Evolutionary conservation across 257 asterid genomes (phyloP).

Genomic region (Nicotiana obtusifolia): DNA sequence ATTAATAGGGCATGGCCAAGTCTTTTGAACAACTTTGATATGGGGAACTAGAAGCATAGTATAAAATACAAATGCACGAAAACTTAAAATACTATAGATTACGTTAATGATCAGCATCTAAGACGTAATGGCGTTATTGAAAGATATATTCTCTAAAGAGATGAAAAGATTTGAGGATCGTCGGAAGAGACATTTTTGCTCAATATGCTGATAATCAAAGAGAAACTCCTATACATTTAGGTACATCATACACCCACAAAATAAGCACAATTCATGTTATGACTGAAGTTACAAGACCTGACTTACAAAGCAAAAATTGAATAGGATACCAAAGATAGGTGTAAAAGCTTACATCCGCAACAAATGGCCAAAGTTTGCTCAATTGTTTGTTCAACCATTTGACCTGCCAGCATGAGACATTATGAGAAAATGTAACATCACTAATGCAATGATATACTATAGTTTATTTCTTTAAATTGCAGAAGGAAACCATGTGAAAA

Average conservation of each 20-base stretch:
- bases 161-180: not conserved
- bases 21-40: not conserved
- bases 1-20: not conserved
- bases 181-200: not conserved
- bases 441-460: not conserved
- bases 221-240: not conserved
- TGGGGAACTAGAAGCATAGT: not conserved
- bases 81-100: not conserved
- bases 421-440: not conserved
- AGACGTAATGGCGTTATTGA: not conserved
- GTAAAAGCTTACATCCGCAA: slow-evolving; percentile 81
- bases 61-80: not conserved
- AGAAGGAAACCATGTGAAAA: not conserved
- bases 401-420: slow-evolving; percentile 49
- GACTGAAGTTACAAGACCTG: not conserved
- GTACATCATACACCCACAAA: not conserved
- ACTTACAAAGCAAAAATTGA: not conserved
- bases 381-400: slow-evolving; percentile 96
- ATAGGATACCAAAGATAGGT: not conserved
- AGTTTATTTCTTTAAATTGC: not conserved
- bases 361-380: slow-evolving; percentile 87
- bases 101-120: not conserved
- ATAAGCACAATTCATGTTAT: not conserved
- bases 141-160: not conserved
- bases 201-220: not conserved